Base-by-base conservation (phyloP, 1,139 yeast species). In the Blastobotrys illinoisensis region DNA sequence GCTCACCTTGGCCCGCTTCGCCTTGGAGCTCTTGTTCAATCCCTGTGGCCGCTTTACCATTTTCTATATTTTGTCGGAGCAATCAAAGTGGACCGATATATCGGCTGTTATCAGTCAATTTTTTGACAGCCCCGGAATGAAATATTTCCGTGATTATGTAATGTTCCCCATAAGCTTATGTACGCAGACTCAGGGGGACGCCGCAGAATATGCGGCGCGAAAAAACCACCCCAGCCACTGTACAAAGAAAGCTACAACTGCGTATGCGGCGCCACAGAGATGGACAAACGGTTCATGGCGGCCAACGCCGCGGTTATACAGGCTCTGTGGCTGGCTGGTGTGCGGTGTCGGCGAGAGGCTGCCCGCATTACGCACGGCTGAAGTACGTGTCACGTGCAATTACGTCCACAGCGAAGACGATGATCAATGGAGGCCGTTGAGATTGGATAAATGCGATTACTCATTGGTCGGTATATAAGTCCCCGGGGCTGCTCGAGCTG, bases 11-110 rank as follows among this genome's bases (percentile, higher is more conserved):
- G 62, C 54, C 62, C 56, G 55, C 59, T 70, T 64, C 58, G 48
- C 48, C 23, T 67, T 69, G 23, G 82, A 76, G 1, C 83, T 79
- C 64, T 85, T 83, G n/a, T 88, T 88, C 54, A 88, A 73, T 49
- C 97, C 97, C 60, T 87, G 74, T 40, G 91, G 88, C 77, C 97
- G 80, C 67, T 88, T 90, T 46, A 60, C 70, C 71, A 67, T 67
- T 48, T 13, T 47, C 24, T 44, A 40, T 44, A 21, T 46, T 36
- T 20, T 13, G 9, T 40, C 9, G 36, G 43, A 14, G 28, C 9
- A 24, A 26, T 45, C 9, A 26, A 26, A 26, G 32, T 26, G 32
- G 32, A 26, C 32, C 32, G 23, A 21, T 21, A 21, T 21, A 21
- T 26, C 32, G 32, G 2, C 32, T 5, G 32, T 26, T 26, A 26